Evolutionary conservation across 164 flowering plant species (phyloP).

Genomic region (Nelumbo lutea): DNA sequence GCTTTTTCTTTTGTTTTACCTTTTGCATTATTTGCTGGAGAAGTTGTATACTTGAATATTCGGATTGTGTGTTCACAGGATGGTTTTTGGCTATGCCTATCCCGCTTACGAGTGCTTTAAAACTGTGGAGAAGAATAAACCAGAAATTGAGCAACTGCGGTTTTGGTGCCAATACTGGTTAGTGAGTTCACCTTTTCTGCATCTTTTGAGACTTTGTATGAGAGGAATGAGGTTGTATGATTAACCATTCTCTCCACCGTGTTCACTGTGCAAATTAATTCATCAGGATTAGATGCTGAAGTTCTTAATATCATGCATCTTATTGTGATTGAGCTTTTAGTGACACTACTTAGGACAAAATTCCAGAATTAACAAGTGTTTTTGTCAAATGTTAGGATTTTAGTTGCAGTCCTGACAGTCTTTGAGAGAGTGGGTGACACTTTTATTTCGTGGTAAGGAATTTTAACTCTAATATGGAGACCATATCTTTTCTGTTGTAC

Average conservation of each 20-base stretch:
- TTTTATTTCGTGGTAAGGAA: slow-evolving; percentile 73
- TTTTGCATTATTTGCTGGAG: background rate
- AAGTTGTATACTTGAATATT: background rate
- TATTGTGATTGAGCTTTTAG: too few relatives aligned
- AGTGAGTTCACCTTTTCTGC: too few relatives aligned
- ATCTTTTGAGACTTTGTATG: too few relatives aligned
- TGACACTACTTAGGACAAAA: background rate
- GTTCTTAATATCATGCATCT: too few relatives aligned
- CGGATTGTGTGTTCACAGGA: slow-evolving; percentile 34
- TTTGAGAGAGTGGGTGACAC: slow-evolving; percentile 75
- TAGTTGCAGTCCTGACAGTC: slow-evolving; percentile 74
- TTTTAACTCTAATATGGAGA: background rate
- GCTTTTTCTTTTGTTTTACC: background rate
- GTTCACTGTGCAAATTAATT: too few relatives aligned
- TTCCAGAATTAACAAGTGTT: background rate
- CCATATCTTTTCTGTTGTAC: background rate
- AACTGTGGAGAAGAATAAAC: slow-evolving; percentile 75
- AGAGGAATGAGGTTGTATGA: too few relatives aligned
- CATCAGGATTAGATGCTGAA: too few relatives aligned
- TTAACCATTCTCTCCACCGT: too few relatives aligned
- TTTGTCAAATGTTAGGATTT: slow-evolving; percentile 46
- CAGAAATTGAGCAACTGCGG: slow-evolving; percentile 74
- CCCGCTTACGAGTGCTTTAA: slow-evolving; percentile 89
- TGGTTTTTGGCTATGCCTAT: slow-evolving; percentile 84
- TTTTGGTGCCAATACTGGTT: slow-evolving; percentile 98